Evolutionary conservation across 2,329 filamentous ascomycete genomes (phyloP), one percentile per base, ranked within the genome.

Genomic region (Penicillium sp.): DNA sequence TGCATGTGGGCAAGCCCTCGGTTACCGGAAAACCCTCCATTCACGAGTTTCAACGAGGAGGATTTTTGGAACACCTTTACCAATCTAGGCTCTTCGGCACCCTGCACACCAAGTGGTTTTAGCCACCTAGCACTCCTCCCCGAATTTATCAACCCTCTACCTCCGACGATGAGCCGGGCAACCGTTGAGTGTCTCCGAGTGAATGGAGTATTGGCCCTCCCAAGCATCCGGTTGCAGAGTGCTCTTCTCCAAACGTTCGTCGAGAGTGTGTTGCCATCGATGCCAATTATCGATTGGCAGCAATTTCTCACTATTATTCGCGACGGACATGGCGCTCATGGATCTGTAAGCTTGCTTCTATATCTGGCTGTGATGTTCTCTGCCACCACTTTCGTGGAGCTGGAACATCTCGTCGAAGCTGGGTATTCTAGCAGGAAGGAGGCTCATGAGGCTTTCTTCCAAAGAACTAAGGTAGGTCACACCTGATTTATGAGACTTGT

Each of bases 301-400:
- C 81, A 84, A 13, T 82, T 86, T 61, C 72, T 86, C 1, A 72
- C 64, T 35, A 65, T 70, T 0, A 90, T 77, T 73, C 88, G 66
- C 79, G 86, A 70, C 79, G 53, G 56, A 37, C 84, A 65, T 85
- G 88, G 92, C 73, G 90, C 89, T 13, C 81, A 83, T 56, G 83
- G 60, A 10, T 59, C 58, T 2, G 47, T 91, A 67, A 96, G 92
- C 78, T 80, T 96, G 71, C 85, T 96, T 59, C 80, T 96, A 1
- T 96, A 94, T 76, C 92, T 96, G 72, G 90, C 92, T 28, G 88
- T 96, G 70, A 93, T 96, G 90, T 96, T 96, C 73, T 88, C 91
- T 1, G 91, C 89, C 0, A 89, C 89, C 0, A 91, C 92, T 0
- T 95, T 92, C 73, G 89, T 95, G 55, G 91, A 93, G 69, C 88